Conservation (phyloP, 805 yeast genomes). For the Wickerhamomyces kurtzmanii region DNA sequence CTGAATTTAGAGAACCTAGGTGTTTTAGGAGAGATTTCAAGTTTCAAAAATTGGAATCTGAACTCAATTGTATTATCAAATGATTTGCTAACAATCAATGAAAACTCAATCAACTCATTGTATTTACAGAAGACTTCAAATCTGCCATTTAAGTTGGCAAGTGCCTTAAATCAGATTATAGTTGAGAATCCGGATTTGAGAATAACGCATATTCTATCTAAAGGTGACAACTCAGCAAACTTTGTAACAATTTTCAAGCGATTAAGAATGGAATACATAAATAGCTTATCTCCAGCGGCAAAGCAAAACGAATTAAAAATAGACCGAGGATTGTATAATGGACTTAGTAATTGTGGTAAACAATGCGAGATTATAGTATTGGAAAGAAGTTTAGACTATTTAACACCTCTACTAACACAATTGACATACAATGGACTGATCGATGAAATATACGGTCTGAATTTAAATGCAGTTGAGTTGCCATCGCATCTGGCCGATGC, state of each 20-base stretch:
- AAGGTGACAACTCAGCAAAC: constrained; percentile 47
- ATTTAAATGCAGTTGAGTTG: constrained; percentile 25
- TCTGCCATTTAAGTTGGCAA: constrained; percentile 17
- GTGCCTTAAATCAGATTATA: constrained; percentile 31
- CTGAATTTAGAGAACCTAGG: constrained; percentile 25
- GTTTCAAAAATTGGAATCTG: constrained; percentile 41
- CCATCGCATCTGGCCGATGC: too few species aligned
- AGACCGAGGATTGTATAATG: constrained; percentile 18
- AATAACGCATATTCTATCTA: constrained; percentile 39
- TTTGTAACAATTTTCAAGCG: constrained; percentile 33
- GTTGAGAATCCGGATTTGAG: constrained; percentile 35
- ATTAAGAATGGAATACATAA: constrained; percentile 18
- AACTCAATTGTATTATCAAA: constrained; percentile 30
- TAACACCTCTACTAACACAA: constrained; percentile 67
- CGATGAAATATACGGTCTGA: constrained; percentile 57
- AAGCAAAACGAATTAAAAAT: constrained; percentile 16
- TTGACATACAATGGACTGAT: constrained; percentile 75
- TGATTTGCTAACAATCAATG: constrained; percentile 30
- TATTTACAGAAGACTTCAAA: constrained; percentile 26
- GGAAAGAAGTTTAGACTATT: constrained; percentile 68
- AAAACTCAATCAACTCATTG: constrained; percentile 26
- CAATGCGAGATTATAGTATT: constrained; percentile 67
- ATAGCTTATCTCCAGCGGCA: constrained; percentile 23
- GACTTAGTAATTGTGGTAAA: constrained; percentile 27
- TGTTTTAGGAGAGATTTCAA: constrained; percentile 28